Percentiles rank a stretch among this genome's conserved stretches.
These are phyloP conservation scores for Xerocomellus dryophilus DNA, from an alignment of 768 basidiomycete species.

Conservation along the genomic window DNA sequence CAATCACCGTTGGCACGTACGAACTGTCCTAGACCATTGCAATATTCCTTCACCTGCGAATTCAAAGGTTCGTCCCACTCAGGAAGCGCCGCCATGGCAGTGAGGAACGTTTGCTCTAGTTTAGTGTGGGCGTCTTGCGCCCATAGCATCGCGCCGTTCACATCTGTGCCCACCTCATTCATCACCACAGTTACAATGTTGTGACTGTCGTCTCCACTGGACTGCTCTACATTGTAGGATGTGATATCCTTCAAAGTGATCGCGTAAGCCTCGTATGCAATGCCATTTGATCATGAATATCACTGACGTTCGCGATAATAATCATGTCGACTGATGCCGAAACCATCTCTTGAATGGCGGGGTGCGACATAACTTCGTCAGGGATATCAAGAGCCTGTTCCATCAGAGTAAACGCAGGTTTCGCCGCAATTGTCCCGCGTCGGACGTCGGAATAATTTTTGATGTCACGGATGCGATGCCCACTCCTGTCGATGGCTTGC, in stretches of 20 bases:
- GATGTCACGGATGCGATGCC: constrained; percentile 32
- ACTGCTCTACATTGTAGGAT: constrained; percentile 36
- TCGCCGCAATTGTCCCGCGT: constrained; percentile 30
- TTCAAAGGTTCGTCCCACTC: constrained; percentile 43
- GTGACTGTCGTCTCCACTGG: constrained; percentile 26
- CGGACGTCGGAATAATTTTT: constrained; percentile 42
- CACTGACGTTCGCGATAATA: constrained; percentile 35
- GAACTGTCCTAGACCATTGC: constrained; percentile 50
- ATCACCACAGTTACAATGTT: constrained; percentile 51
- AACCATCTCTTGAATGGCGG: constrained; percentile 32
- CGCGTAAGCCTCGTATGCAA: background rate
- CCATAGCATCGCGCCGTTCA: constrained; percentile 18
- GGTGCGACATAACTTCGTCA: constrained; percentile 41
- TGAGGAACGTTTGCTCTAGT: constrained; percentile 5
- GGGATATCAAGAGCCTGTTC: constrained; percentile 35
- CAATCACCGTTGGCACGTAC: constrained; percentile 23
- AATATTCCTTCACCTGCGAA: constrained; percentile 39
- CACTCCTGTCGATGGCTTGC: constrained; percentile 5
- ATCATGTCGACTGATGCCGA: constrained; percentile 34
- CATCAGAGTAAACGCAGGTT: background rate
- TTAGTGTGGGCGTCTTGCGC: constrained; percentile 7
- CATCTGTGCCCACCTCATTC: constrained; percentile 32
- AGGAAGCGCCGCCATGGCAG: constrained; percentile 29
- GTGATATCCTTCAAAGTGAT: constrained; percentile 21
- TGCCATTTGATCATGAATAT: background rate